phyloP scores from a whole-genome alignment of 129 eudicot species.

The Pulicaria dysenterica region DNA sequence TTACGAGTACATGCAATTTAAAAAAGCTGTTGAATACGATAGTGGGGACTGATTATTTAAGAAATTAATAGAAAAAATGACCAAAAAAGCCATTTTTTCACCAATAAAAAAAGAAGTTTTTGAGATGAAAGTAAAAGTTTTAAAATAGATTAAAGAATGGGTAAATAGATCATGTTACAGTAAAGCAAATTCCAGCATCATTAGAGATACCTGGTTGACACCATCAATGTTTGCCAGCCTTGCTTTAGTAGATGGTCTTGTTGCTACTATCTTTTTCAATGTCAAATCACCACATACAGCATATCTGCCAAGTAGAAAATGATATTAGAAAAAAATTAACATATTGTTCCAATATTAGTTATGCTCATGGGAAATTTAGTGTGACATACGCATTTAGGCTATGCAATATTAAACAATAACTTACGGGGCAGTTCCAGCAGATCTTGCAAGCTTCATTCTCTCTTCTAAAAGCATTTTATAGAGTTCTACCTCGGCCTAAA shows the following conservation, averaged over 20 bases:
- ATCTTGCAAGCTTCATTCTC: slow-evolving; percentile 84
- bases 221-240: slow-evolving; percentile 97
- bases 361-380: neutral
- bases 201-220: slow-evolving; percentile 77
- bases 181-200: neutral
- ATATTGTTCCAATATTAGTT: neutral
- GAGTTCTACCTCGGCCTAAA: slow-evolving; percentile 73
- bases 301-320: slow-evolving; percentile 53
- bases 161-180: neutral
- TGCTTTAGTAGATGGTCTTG: slow-evolving; percentile 83
- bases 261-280: slow-evolving; percentile 62
- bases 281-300: slow-evolving; percentile 92
- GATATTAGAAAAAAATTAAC: neutral
- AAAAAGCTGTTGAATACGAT: too few species aligned
- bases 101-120: neutral
- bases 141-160: neutral
- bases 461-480: slow-evolving; percentile 76
- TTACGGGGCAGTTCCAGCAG: slow-evolving; percentile 93
- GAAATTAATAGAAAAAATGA: neutral
- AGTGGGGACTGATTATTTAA: too few species aligned
- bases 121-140: neutral
- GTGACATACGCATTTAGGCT: neutral
- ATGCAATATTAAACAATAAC: slow-evolving; percentile 30
- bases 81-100: neutral
- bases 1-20: too few species aligned